Base-by-base conservation (phyloP, 108 stramenopile species). In the Chaetoceros tenuissimus region DNA sequence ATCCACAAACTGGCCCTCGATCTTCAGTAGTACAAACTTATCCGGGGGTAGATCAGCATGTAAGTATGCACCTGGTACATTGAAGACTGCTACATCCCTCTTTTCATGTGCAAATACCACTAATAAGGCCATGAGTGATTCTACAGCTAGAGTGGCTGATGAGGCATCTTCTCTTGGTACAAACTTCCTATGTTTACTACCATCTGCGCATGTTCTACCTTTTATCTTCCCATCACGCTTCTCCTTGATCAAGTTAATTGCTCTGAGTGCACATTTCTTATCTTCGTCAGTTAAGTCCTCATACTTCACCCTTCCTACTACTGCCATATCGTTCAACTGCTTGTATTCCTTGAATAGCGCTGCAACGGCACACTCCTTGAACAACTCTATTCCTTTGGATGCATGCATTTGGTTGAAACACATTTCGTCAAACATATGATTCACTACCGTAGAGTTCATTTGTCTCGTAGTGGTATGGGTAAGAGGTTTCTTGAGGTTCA, bases 61-160 rank as follows among this genome's bases (percentile, higher is more conserved):
- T 3, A 75, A 16, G 54, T 63, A 75, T 0, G 66, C 65, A n/a
- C 60, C 69, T 0, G 66, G 64, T 13, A 78, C 17, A 31, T 82
- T 74, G 0, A 43, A 13, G 0, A 51, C 55, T 1, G 59, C 71
- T 0, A 69, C 62, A 26, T 72, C 57, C 2, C 81, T 22, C 1
- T 44, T 47, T 51, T 82, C 73, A 28, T 70, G 49, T 0, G 72
- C 77, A 0, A 69, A 59, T 0, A 68, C 53, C 0, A 40, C 62
- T 24, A 17, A 48, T n/a, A 68, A 62, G 26, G 70, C 20, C 23
- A 79, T 31, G 13, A 79, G 19, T 20, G 57, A 21, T 20, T 72
- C 71, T 18, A 28, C 46, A 0, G 55, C 16, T 0, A 49, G 70
- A 0, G 74, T 74, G 17, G 71, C 71, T 19, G 67, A 64, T 0